Percentiles rank a stretch among this genome's conserved stretches.
Evolutionary conservation across 148 eudicot genomes (phyloP).

Genomic region (Rhododendron ovatum): DNA sequence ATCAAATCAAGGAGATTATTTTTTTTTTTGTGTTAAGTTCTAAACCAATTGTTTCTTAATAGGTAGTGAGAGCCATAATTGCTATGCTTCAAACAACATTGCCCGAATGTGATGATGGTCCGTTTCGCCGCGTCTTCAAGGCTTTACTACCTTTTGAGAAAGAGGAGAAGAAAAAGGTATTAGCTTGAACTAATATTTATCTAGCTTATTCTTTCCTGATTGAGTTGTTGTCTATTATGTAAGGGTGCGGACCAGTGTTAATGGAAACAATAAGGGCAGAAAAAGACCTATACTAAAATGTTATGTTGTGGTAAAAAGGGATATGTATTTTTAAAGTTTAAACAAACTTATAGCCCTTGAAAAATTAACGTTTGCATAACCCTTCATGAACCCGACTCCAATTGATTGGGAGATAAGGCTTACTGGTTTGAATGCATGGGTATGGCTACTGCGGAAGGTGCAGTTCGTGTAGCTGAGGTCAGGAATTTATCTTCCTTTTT

Average conservation of each 20-base stretch:
- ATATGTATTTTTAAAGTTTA: background rate
- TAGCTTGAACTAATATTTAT: background rate
- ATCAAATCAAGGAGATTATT: background rate
- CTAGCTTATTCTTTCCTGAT: background rate
- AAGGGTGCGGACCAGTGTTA: background rate
- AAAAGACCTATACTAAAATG: background rate
- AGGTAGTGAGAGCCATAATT: conserved; percentile 81
- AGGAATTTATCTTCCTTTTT: background rate
- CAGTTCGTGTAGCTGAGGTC: background rate
- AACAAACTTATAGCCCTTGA: background rate
- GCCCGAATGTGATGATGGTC: conserved; percentile 74
- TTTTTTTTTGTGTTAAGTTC: background rate
- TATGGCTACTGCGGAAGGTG: background rate
- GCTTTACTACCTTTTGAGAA: conserved; percentile 77
- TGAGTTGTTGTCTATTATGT: background rate
- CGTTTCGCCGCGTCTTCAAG: conserved; percentile 79
- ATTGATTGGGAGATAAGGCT: background rate
- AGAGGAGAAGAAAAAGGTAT: conserved; percentile 78
- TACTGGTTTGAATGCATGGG: background rate
- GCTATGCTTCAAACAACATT: conserved; percentile 73
- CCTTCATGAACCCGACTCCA: background rate
- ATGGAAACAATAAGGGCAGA: background rate
- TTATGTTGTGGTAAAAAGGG: background rate
- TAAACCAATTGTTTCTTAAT: conserved; percentile 12
- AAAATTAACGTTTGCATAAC: background rate